Base-by-base conservation (phyloP, 257 asterid species). In the Marsdenia floribunda region DNA sequence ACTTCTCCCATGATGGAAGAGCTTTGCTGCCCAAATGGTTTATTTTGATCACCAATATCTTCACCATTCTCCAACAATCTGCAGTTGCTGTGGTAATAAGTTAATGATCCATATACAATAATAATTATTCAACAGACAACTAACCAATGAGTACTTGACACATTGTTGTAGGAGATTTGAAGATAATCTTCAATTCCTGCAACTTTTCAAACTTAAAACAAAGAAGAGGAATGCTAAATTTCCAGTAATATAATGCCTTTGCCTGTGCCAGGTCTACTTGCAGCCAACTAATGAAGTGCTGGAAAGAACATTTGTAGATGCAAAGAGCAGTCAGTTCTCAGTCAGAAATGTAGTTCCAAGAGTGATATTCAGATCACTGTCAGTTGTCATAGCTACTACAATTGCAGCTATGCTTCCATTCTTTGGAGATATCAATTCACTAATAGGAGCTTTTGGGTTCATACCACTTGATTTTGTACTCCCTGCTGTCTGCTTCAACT, bases 391-490 rank as follows among this genome's bases (percentile, higher is more conserved):
- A 26, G 79, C 97, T 0, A 92, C 97, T 8, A 87, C 89, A 22
- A 84, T 91, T 0, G 91, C 97, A 24, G 96, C 96, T 18, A 93
- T 91, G 97, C 93, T 94, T 59, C 97, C 98, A 2, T 94, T 94
- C 80, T 90, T 92, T 3, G 97, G 97, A 47, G 97, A 92, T 83
- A 83, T 94, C 33, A 90, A 89, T 55, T 90, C 97, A 10, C 3
- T 94, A 54, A 78, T 94, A 1, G 97, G 98, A 68, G 96, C 98
- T 14, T 90, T 94, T 65, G 97, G 98, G 53, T 91, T 93, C 86
- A 57, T 94, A 86, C 97, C 98, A 7, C 92, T 94, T 1, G 98
- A 94, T 50, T 92, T 92, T 57, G 93, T 92, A n/a, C 90, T 94
- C 42, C 98, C 97, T 10, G 78, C 80, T 22, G 66, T 94, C 61